Base-by-base conservation (phyloP, 2,329 filamentous ascomycete species). In the Ascochyta lentis region DNA sequence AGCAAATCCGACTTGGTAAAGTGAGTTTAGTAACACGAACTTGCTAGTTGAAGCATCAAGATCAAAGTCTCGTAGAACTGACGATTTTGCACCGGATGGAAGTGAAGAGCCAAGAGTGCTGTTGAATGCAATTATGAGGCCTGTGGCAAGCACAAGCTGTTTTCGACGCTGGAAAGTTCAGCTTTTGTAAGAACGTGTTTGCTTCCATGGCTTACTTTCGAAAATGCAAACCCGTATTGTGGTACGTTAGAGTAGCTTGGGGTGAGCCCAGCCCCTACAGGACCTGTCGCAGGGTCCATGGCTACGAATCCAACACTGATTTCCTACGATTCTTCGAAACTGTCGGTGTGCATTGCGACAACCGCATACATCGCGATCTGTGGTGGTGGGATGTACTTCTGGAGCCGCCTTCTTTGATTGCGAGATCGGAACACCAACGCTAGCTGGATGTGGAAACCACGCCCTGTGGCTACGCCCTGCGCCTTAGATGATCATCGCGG, bases 71-170 rank as follows among this genome's bases (percentile, higher is more conserved):
- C 8, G 23, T 72, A 68, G 16, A 79, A 72, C 43, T 88, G 86
- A 56, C 78, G 80, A 13, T 84, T 86, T 79, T 9, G 84, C 83
- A 71, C 86, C 86, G 56, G 84, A 84, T 0, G 87, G 85, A 4
- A 89, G 78, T 0, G 85, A 79, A 40, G 58, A 61, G 44, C 51
- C 58, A 39, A 61, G 47, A 23, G 53, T 56, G 46, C 51, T 57
- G 37, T 60, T 58, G 41, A 43, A 60, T 31, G 50, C 49, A 23
- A 54, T 43, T 15, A 45, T 44, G 39, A 61, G 51, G n/a, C 59
- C 59, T 22, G 55, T 52, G 23, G 49, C 31, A 1, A 59, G 48
- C 5, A 59, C 49, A 16, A 61, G 43, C n/a, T 46, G 35, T 38
- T 40, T 52, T 15, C 35, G 35, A 13, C 41, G 27, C 42, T 52